Evolutionary conservation across 208 protist genomes (phyloP).

Genomic region (Acanthamoeba sp.): DNA sequence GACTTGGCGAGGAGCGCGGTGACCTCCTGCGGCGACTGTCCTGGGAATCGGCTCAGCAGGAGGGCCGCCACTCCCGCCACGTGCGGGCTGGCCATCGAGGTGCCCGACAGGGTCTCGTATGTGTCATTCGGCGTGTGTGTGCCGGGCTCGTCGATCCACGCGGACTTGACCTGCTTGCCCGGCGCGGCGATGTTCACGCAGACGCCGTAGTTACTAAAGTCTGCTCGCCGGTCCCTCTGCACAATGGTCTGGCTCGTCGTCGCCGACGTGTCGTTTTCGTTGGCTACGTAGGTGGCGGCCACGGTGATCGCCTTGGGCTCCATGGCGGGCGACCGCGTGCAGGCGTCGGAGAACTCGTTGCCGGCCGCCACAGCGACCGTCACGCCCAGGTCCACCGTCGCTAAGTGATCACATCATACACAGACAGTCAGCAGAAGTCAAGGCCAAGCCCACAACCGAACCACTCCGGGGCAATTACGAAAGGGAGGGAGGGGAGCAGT

Average conservation of each 20-base stretch:
- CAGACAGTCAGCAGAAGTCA: background rate
- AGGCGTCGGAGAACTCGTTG: conserved; percentile 65
- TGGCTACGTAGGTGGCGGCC: conserved; percentile 48
- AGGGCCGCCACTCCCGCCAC: conserved; percentile 51
- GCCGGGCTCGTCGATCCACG: conserved; percentile 60
- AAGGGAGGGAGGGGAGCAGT: background rate
- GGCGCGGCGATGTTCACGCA: conserved; percentile 68
- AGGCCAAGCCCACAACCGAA: background rate
- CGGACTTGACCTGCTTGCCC: conserved; percentile 42
- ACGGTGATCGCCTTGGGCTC: conserved; percentile 56
- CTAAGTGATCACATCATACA: background rate
- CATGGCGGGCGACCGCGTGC: conserved; percentile 43
- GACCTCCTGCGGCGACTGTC: background rate
- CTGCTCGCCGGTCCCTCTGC: background rate
- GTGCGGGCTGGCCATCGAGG: conserved; percentile 10
- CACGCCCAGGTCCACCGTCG: conserved; percentile 50
- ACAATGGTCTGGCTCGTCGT: background rate
- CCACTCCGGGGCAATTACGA: background rate
- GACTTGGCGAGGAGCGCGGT: background rate
- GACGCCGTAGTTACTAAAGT: conserved; percentile 75
- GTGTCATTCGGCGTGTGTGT: background rate
- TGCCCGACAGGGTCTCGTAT: conserved; percentile 16
- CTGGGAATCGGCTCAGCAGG: conserved; percentile 29
- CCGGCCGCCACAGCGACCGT: conserved; percentile 75
- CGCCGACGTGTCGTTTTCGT: background rate